Evolutionary conservation across 2,329 filamentous ascomycete species (phyloP).

Genomic region (Stromatinia cepivora): DNA sequence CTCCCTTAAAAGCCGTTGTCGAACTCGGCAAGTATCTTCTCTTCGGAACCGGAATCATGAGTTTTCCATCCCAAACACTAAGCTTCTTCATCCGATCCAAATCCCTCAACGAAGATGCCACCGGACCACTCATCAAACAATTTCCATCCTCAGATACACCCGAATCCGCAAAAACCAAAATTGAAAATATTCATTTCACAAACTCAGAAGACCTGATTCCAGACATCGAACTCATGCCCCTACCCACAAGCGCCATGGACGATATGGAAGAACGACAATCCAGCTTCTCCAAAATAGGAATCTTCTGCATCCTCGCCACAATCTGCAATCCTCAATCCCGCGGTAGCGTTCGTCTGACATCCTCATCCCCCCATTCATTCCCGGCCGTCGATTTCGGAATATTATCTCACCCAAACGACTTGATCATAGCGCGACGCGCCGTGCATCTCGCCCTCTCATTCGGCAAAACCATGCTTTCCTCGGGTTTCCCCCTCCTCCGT

Average conservation of each 20-base stretch:
- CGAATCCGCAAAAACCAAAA: neutral
- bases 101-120: slow-evolving; percentile 16
- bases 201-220: neutral
- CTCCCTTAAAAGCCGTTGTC: slow-evolving; percentile 7
- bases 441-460: slow-evolving; percentile 21
- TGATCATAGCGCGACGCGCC: slow-evolving; percentile 8
- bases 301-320: slow-evolving; percentile 20
- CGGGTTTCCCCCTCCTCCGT: neutral
- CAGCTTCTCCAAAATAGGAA: slow-evolving; percentile 15
- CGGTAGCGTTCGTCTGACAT: slow-evolving; percentile 20
- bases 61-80: slow-evolving; percentile 3
- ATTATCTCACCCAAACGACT: slow-evolving; percentile 22
- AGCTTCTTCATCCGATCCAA: slow-evolving; percentile 16
- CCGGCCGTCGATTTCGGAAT: slow-evolving; percentile 25
- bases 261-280: slow-evolving; percentile 16
- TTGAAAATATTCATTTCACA: too few relatives aligned
- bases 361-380: slow-evolving; percentile 14
- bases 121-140: neutral
- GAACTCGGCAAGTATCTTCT: slow-evolving; percentile 24
- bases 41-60: slow-evolving; percentile 20
- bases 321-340: slow-evolving; percentile 17
- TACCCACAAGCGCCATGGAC: slow-evolving; percentile 20
- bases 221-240: slow-evolving; percentile 22
- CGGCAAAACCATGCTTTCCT: slow-evolving; percentile 20
- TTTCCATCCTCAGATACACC: neutral